These are phyloP conservation scores for Dissophora globulifera DNA, from an alignment of 192 early-diverging fungal species.

Conservation along the genomic window DNA sequence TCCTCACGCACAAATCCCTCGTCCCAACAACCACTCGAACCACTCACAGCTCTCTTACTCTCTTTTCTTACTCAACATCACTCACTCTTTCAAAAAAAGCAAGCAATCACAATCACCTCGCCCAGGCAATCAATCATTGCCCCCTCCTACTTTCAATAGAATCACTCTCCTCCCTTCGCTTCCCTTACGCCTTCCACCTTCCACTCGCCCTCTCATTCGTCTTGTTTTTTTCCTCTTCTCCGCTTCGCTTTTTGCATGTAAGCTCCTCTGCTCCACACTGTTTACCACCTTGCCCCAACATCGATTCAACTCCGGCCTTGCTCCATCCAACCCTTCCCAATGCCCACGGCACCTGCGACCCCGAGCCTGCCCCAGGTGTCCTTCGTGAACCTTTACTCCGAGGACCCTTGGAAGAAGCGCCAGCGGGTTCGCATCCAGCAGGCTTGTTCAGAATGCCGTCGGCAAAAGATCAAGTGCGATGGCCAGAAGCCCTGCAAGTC, in stretches of 20 bases:
- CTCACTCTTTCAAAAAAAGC: neutral
- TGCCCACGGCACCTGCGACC: conserved; percentile 47
- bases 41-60: conserved; percentile 6
- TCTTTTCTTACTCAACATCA: neutral
- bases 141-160: neutral
- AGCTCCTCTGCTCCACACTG: neutral
- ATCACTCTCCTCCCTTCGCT: neutral
- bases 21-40: neutral
- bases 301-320: no score
- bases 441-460: conserved; percentile 55
- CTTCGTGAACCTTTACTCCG: conserved; percentile 52
- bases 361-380: conserved; percentile 49
- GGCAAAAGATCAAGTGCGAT: conserved; percentile 59
- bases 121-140: no score
- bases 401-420: conserved; percentile 54
- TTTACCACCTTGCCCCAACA: no score
- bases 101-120: no score
- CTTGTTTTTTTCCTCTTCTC: neutral
- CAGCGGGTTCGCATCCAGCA: conserved; percentile 57
- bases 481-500: conserved; percentile 57
- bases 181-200: neutral
- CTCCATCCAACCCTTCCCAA: no score
- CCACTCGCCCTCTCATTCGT: neutral
- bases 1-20: neutral
- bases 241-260: no score